A percentile compares a stretch with the other conserved stretches of the same genome.
phyloP scores from a whole-genome alignment of 139 green algal species.

The Chlorella sorokiniana region DNA sequence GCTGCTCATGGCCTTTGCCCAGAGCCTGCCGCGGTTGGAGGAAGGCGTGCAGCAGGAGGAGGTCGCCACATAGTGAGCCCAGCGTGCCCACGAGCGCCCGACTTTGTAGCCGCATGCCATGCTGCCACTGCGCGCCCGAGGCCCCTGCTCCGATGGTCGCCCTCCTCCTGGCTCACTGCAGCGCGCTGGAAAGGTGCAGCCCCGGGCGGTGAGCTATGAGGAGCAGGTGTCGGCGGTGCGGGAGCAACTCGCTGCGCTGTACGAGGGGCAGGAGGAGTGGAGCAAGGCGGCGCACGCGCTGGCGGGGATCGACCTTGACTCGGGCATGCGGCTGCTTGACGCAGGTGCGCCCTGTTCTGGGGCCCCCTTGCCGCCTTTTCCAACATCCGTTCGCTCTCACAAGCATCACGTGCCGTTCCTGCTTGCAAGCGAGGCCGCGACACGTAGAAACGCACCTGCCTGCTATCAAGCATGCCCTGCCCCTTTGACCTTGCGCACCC shows the following conservation, averaged over 20 bases:
- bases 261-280: slow-evolving; percentile 86
- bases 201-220: slow-evolving; percentile 85
- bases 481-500: background rate
- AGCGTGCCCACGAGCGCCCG: too few relatives aligned
- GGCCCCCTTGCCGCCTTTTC: background rate
- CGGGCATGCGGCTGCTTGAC: slow-evolving; percentile 45
- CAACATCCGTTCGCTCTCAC: too few relatives aligned
- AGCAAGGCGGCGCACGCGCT: slow-evolving; percentile 83
- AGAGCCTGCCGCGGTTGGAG: slow-evolving; percentile 64
- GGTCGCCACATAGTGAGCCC: slow-evolving; percentile 71
- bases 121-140: background rate
- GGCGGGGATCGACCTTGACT: slow-evolving; percentile 92
- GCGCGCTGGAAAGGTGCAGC: slow-evolving; percentile 76
- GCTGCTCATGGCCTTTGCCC: slow-evolving; percentile 69
- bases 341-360: background rate
- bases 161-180: slow-evolving; percentile 36
- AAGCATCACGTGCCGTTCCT: too few relatives aligned
- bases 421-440: too few relatives aligned
- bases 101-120: too few relatives aligned
- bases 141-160: background rate
- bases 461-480: background rate
- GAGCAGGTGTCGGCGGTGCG: slow-evolving; percentile 64
- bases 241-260: slow-evolving; percentile 64
- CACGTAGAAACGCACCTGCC: background rate
- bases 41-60: slow-evolving; percentile 67